A percentile compares a stretch with the other conserved stretches of the same genome.
phyloP scores from a whole-genome alignment of 1,284 basidiomycete genomes.

The Ceratobasidium sp. region DNA sequence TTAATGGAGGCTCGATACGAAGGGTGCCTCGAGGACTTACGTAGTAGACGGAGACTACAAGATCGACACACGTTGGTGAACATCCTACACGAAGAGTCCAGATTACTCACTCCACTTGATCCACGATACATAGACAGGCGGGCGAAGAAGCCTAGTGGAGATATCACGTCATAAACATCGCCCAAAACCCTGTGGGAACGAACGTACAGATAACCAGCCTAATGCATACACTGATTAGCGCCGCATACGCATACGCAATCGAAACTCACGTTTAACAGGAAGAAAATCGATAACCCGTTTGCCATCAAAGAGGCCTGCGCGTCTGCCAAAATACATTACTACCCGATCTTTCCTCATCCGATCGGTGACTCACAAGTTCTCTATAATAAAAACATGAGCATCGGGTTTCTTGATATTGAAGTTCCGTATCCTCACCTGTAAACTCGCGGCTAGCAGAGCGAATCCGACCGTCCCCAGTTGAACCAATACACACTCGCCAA shows the following conservation, averaged over 20 bases:
- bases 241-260: not conserved
- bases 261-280: conserved; percentile 41
- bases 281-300: conserved; percentile 48
- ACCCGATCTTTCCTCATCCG: not conserved
- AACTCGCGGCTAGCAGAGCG: conserved; percentile 50
- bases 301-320: conserved; percentile 43
- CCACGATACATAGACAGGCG: conserved; percentile 55
- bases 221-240: not conserved
- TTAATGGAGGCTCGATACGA: conserved; percentile 43
- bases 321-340: not conserved
- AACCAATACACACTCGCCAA: conserved; percentile 52
- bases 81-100: not conserved
- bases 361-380: not conserved
- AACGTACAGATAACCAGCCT: conserved; percentile 50
- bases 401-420: not conserved
- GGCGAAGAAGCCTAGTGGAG: conserved; percentile 44
- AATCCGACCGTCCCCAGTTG: conserved; percentile 54
- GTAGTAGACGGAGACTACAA: conserved; percentile 40
- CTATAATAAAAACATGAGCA: not conserved
- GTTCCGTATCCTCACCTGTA: conserved; percentile 1
- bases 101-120: conserved; percentile 49
- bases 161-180: too few relatives aligned
- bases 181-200: too few relatives aligned
- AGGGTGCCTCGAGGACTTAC: conserved; percentile 49
- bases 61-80: not conserved